Conservation (phyloP, 2,329 filamentous ascomycete genomes). For the Diplodia sapinea region DNA sequence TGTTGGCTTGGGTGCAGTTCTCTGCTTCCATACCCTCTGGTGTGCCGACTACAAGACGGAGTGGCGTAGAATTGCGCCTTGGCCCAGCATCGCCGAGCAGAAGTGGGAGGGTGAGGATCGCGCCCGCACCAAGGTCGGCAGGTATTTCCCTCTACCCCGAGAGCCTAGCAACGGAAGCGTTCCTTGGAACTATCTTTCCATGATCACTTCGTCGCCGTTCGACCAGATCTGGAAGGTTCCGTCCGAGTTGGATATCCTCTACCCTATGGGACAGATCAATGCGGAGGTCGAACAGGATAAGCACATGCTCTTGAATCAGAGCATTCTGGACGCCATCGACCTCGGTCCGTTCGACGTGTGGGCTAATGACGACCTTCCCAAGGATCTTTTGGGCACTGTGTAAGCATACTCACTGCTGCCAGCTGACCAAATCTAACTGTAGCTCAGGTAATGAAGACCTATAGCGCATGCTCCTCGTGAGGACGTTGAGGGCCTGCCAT, state of each 20-base stretch:
- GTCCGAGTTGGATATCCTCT: conserved; percentile 46
- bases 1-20: conserved; percentile 39
- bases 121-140: conserved; percentile 50
- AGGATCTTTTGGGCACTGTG: neutral
- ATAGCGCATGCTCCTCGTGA: neutral
- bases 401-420: neutral
- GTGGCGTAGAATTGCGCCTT: conserved; percentile 47
- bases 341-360: conserved; percentile 24
- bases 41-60: conserved; percentile 38
- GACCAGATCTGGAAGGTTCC: conserved; percentile 48
- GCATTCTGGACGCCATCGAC: conserved; percentile 33
- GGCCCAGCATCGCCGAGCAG: conserved; percentile 50
- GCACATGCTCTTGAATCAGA: conserved; percentile 30
- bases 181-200: conserved; percentile 50
- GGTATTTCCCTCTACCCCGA: conserved; percentile 53
- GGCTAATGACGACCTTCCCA: conserved; percentile 8
- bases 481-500: neutral
- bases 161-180: conserved; percentile 49
- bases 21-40: conserved; percentile 50
- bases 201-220: conserved; percentile 46
- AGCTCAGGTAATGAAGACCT: neutral
- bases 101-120: conserved; percentile 57
- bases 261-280: conserved; percentile 44
- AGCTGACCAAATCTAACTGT: neutral
- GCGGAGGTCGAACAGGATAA: conserved; percentile 30